Percentiles rank a stretch among this genome's conserved stretches.
Conservation (phyloP, 106 monocot species). For the Xerophyta viscosa region DNA sequence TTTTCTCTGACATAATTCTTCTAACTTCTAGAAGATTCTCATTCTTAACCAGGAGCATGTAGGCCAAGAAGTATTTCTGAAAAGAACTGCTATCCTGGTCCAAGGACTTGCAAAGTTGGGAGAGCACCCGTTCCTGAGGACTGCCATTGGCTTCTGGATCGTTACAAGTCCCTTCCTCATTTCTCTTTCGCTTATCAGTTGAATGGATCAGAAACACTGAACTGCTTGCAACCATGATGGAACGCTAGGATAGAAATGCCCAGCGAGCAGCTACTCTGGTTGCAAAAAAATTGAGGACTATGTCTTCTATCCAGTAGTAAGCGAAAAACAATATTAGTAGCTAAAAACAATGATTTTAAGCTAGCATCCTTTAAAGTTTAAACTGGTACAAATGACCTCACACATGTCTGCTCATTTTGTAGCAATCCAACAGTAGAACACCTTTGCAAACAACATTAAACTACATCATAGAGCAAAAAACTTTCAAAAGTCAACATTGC, state of each 20-base stretch:
- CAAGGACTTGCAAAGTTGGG: constrained; percentile 1
- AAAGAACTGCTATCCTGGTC: constrained; percentile 5
- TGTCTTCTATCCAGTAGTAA: no score
- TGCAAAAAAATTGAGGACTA: no score
- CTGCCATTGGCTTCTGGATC: constrained; percentile 4
- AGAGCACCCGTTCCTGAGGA: constrained; percentile 5
- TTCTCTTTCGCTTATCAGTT: constrained; percentile 3
- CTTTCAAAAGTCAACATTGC: no score
- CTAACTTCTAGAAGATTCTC: background rate
- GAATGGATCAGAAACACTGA: background rate
- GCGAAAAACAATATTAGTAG: no score
- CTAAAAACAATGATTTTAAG: no score
- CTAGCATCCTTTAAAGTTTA: no score
- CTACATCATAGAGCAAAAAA: no score
- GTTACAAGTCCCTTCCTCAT: background rate
- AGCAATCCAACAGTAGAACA: no score
- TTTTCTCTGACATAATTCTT: background rate
- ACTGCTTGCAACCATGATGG: background rate
- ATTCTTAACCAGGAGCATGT: constrained; percentile 12
- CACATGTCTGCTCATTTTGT: no score
- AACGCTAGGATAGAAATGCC: background rate
- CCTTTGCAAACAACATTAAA: no score
- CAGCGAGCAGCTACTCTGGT: no score
- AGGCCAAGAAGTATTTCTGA: constrained; percentile 12
- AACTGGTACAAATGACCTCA: no score